Evolutionary conservation across 2,329 filamentous ascomycete species (phyloP).

Genomic region (Pestalotiopsis sp.): DNA sequence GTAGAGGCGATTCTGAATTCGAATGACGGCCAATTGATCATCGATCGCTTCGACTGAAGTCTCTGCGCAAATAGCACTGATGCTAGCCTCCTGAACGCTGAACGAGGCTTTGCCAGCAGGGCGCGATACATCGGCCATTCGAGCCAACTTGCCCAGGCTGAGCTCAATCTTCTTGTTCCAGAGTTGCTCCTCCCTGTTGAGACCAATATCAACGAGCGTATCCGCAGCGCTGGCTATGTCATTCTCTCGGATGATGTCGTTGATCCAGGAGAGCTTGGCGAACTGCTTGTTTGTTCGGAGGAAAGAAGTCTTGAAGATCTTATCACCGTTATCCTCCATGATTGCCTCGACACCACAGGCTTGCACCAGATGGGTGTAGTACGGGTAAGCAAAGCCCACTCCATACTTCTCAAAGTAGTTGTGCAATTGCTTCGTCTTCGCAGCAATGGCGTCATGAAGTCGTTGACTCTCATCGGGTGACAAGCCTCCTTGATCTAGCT

Average conservation of each 20-base stretch:
- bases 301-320: conserved; percentile 74
- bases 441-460: conserved; percentile 43
- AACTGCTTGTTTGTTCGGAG: conserved; percentile 72
- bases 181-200: conserved; percentile 72
- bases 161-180: conserved; percentile 96
- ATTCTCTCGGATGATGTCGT: conserved; percentile 78
- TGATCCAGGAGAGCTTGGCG: conserved; percentile 89
- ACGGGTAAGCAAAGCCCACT: conserved; percentile 70
- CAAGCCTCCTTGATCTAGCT: conserved; percentile 32
- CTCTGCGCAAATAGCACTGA: conserved; percentile 25
- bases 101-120: conserved; percentile 30
- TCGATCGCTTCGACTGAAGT: conserved; percentile 54
- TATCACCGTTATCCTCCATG: conserved; percentile 71
- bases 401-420: conserved; percentile 65
- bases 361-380: conserved; percentile 77
- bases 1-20: conserved; percentile 79
- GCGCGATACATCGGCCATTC: conserved; percentile 62
- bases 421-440: conserved; percentile 50
- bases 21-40: conserved; percentile 67
- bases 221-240: conserved; percentile 74
- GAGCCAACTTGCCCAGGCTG: conserved; percentile 81
- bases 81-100: conserved; percentile 25
- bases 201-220: conserved; percentile 70
- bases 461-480: conserved; percentile 36
- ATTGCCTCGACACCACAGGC: conserved; percentile 67